These are phyloP conservation scores for Kwoniella europaea DNA, from an alignment of 768 basidiomycete genomes.

Conservation along the genomic window DNA sequence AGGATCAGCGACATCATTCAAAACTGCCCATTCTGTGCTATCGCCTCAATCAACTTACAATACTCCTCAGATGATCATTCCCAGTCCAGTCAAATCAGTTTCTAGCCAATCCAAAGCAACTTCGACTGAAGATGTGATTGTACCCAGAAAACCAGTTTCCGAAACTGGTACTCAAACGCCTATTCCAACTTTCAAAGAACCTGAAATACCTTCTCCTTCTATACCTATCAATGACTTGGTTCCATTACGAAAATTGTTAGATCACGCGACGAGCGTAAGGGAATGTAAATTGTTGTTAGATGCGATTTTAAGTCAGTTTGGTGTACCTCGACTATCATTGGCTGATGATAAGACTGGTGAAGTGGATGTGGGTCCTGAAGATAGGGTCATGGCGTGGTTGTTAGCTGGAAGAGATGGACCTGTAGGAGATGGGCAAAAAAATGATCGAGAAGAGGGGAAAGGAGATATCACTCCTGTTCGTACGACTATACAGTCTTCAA, in stretches of 20 bases:
- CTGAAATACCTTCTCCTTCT: neutral
- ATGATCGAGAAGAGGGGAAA: neutral
- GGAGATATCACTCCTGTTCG: neutral
- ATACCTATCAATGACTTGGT: conserved; percentile 61
- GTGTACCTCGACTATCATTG: conserved; percentile 58
- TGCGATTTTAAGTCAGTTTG: conserved; percentile 74
- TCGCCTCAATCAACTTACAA: neutral
- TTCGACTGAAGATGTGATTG: conserved; percentile 6
- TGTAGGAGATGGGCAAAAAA: neutral
- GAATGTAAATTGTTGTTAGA: conserved; percentile 86
- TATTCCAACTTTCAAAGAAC: neutral
- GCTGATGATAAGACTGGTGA: conserved; percentile 23
- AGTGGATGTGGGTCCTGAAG: conserved; percentile 26
- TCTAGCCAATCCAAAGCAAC: neutral
- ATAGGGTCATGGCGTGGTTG: conserved; percentile 49
- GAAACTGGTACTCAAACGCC: conserved; percentile 12
- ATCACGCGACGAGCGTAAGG: conserved; percentile 72
- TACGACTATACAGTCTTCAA: too few species aligned
- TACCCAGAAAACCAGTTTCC: neutral
- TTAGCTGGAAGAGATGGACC: conserved; percentile 47
- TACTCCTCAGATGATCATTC: neutral
- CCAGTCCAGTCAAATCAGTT: conserved; percentile 1
- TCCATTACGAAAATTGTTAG: conserved; percentile 72
- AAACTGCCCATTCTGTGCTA: conserved; percentile 10
- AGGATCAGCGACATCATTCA: conserved; percentile 12